Evolutionary conservation across 352 stramenopile species (phyloP).

Genomic region (Globisporangium heterothallicum): DNA sequence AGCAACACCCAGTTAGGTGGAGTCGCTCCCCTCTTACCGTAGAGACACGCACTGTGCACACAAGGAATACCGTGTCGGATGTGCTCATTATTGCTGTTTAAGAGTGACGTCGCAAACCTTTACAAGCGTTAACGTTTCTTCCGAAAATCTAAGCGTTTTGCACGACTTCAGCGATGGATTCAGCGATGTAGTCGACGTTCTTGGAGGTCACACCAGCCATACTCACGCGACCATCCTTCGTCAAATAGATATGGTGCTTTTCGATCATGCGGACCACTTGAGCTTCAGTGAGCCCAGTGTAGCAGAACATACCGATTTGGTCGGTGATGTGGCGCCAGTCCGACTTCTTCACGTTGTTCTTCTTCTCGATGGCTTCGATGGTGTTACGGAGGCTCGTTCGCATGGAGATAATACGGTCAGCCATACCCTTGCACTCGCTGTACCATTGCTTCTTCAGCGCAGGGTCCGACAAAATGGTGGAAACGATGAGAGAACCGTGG

Average conservation of each 20-base stretch:
- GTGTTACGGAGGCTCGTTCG: conserved; percentile 74
- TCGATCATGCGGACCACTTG: conserved; percentile 93
- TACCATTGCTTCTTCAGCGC: conserved; percentile 92
- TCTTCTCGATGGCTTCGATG: conserved; percentile 77
- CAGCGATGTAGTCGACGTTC: conserved; percentile 96
- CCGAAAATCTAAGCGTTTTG: conserved; percentile 59
- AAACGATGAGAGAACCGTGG: conserved; percentile 97
- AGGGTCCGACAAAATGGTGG: conserved; percentile 92
- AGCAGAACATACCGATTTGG: conserved; percentile 99
- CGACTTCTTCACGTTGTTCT: conserved; percentile 65
- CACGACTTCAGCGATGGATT: conserved; percentile 93
- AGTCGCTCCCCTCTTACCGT: too few species aligned
- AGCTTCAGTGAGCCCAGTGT: conserved; percentile 93
- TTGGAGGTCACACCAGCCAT: conserved; percentile 96
- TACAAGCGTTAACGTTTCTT: background rate
- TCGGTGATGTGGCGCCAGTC: conserved; percentile 98
- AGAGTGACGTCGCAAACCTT: too few species aligned
- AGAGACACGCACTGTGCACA: too few species aligned
- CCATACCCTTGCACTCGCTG: conserved; percentile 95
- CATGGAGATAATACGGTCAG: conserved; percentile 95
- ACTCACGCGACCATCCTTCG: conserved; percentile 96
- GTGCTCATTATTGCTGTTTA: background rate
- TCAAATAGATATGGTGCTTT: conserved; percentile 98
- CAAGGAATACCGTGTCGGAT: too few species aligned
- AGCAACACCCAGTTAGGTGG: too few species aligned